Evolutionary conservation across 441 rosid genomes (phyloP), one percentile per base, ranked within the genome.

Genomic region (Viola pubescens): DNA sequence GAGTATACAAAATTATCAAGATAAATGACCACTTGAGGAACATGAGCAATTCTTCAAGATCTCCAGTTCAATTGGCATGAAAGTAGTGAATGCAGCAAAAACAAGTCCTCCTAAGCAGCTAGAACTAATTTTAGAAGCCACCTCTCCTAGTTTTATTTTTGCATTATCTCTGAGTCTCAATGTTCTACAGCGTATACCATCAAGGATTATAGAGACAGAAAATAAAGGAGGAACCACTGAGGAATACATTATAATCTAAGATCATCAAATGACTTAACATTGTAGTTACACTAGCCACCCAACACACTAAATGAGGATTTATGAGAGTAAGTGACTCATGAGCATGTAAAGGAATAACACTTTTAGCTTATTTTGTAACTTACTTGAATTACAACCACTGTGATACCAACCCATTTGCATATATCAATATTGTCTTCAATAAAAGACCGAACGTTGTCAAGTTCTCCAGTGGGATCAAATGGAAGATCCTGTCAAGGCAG

Each of bases 381-480:
- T 75, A 87, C 98, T 89, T 88, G 96, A 65, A 89, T 65, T 4
- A 59, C 13, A 42, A 89, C 66, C 40, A 85, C 82, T 48, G 84
- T 56, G 54, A 87, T 77, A 60, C 96, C 98, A 62, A 81, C 81
- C 98, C 95, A 87, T 81, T 87, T 81, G 64, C 88, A 89, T 41
- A 87, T 74, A 68, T 77, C 85, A 16, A 66, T 70, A 75, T 87
- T 87, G 43, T 79, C 76, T 67, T 87, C 86, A 41, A 91, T 45
- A 71, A 87, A 87, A 19, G 75, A 76, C 19, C 78, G 76, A 64
- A 91, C 80, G 70, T 77, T 82, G 61, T 73, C 69, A 70, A 88
- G 85, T 66, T 87, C 94, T 68, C 95, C 94, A 52, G 96, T 91
- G 63, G 94, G 87, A 73, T 91, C 96, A 48, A 68, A 69, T 5